These are phyloP conservation scores for Athelia psychrophila DNA, from an alignment of 1,284 basidiomycete species.

Conservation along the genomic window DNA sequence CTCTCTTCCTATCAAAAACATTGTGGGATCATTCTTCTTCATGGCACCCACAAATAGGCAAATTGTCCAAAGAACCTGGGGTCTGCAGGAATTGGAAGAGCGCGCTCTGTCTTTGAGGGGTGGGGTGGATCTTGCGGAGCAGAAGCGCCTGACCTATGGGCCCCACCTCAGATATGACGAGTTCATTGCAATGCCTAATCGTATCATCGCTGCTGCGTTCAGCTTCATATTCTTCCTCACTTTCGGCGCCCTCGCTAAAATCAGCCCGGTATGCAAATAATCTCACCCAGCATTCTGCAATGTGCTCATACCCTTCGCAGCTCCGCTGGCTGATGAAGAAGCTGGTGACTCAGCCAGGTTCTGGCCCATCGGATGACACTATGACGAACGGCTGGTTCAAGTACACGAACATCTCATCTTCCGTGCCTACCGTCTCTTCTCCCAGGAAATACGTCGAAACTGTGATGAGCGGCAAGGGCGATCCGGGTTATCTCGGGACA, in stretches of 20 bases:
- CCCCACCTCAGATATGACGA: constrained; percentile 74
- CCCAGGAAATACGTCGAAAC: constrained; percentile 58
- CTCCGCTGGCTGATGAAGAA: constrained; percentile 51
- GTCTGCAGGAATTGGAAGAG: constrained; percentile 51
- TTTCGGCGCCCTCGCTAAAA: constrained; percentile 27
- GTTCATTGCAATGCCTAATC: constrained; percentile 46
- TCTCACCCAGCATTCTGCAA: no score
- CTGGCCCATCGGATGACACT: constrained; percentile 63
- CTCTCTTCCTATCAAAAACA: constrained; percentile 40
- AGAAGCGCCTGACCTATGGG: constrained; percentile 47
- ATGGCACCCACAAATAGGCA: constrained; percentile 64
- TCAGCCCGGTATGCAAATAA: constrained; percentile 34
- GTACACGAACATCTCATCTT: constrained; percentile 55
- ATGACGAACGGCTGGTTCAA: constrained; percentile 56
- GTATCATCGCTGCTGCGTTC: constrained; percentile 39
- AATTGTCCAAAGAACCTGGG: constrained; percentile 79
- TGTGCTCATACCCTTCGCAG: constrained; percentile 26
- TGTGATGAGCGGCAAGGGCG: constrained; percentile 62
- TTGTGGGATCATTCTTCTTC: constrained; percentile 58
- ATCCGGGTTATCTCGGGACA: constrained; percentile 77
- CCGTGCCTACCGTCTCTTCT: constrained; percentile 34
- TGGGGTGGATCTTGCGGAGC: constrained; percentile 14
- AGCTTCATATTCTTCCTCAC: constrained; percentile 36
- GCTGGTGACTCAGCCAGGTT: constrained; percentile 51
- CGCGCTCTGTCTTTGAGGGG: constrained; percentile 13